Conservation (phyloP, 352 stramenopile species). For the Phytophthora brassicae region DNA sequence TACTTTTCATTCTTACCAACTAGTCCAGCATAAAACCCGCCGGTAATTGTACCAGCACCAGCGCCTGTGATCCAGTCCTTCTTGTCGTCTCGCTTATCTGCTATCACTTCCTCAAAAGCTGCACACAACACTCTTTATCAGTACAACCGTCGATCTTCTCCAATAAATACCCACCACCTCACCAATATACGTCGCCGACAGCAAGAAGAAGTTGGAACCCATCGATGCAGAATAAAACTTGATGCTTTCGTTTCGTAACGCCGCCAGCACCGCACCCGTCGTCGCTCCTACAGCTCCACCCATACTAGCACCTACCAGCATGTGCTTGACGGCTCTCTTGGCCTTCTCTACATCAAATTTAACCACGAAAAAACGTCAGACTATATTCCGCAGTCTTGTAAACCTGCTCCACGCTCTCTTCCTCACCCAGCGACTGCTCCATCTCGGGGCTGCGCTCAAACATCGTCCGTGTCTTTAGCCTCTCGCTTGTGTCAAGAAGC, state of each 20-base stretch:
- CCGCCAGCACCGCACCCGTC: conserved; percentile 60
- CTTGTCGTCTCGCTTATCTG: conserved; percentile 59
- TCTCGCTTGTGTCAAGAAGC: conserved; percentile 2
- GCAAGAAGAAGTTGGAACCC: conserved; percentile 83
- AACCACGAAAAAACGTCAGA: background rate
- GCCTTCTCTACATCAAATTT: conserved; percentile 46
- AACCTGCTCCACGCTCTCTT: background rate
- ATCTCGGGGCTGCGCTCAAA: conserved; percentile 33
- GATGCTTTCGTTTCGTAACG: conserved; percentile 73
- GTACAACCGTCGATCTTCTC: background rate
- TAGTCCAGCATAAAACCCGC: conserved; percentile 70
- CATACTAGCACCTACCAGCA: conserved; percentile 65
- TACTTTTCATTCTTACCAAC: conserved; percentile 37
- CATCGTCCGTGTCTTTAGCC: conserved; percentile 7
- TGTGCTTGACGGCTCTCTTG: conserved; percentile 66
- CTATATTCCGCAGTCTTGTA: background rate
- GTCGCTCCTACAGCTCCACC: conserved; percentile 53
- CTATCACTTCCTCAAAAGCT: conserved; percentile 81
- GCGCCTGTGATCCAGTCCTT: conserved; percentile 63
- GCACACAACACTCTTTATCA: background rate
- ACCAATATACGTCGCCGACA: conserved; percentile 88
- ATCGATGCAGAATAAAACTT: conserved; percentile 84
- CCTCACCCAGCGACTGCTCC: conserved; percentile 28
- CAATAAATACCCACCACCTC: background rate
- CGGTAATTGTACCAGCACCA: conserved; percentile 59